Evolutionary conservation across 192 early-diverging fungal species (phyloP).

Genomic region (Coemansia guatemalensis): DNA sequence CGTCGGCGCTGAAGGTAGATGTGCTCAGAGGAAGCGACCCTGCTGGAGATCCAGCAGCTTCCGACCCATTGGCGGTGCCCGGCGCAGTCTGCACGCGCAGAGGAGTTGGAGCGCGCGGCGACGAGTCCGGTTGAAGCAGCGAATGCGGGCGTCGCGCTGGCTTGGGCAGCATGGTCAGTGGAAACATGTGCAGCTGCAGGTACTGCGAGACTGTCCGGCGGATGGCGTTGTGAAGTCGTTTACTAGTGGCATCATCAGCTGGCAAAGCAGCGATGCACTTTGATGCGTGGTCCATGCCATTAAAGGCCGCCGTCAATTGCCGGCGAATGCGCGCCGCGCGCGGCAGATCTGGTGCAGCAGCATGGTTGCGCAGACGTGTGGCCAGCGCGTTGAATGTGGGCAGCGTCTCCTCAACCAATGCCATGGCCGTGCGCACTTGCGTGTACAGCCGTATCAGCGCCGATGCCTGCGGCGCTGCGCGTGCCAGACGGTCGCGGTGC

Average conservation of each 20-base stretch:
- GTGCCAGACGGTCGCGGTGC: slow-evolving; percentile 49
- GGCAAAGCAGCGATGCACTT: slow-evolving; percentile 63
- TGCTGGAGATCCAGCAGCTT: slow-evolving; percentile 2
- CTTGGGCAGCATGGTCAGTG: slow-evolving; percentile 68
- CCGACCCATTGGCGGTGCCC: not conserved
- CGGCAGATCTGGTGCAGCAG: slow-evolving; percentile 47
- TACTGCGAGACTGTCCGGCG: slow-evolving; percentile 66
- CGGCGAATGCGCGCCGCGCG: slow-evolving; percentile 61
- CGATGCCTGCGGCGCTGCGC: slow-evolving; percentile 23
- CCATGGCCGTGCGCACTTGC: slow-evolving; percentile 16
- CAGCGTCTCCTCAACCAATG: slow-evolving; percentile 25
- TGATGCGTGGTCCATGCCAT: slow-evolving; percentile 59
- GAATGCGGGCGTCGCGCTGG: slow-evolving; percentile 49
- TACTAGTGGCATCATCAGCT: slow-evolving; percentile 45
- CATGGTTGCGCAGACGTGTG: not conserved
- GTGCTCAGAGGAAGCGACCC: slow-evolving; percentile 19
- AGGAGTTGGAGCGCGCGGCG: slow-evolving; percentile 6
- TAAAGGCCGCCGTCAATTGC: slow-evolving; percentile 66
- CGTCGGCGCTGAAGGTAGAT: slow-evolving; percentile 14
- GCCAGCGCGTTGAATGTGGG: slow-evolving; percentile 36
- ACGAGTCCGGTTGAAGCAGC: not conserved
- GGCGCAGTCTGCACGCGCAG: slow-evolving; percentile 3
- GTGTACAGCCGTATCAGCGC: slow-evolving; percentile 24
- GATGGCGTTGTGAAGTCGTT: slow-evolving; percentile 65
- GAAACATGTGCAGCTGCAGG: slow-evolving; percentile 76